These are phyloP conservation scores for Fusarium domesticum DNA, from an alignment of 2,329 filamentous ascomycete species.

Conservation along the genomic window DNA sequence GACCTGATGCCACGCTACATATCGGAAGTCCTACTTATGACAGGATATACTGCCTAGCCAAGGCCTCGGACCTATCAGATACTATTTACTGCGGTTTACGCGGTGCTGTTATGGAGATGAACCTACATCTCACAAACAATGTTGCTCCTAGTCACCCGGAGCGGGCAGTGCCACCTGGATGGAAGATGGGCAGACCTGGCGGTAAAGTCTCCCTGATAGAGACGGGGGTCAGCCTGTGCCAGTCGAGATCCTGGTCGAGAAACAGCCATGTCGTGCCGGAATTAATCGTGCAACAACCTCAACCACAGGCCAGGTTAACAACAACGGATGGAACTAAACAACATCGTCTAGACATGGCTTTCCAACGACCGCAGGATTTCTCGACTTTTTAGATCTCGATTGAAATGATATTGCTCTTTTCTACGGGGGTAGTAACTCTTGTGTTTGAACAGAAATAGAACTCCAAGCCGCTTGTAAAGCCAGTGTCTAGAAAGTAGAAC, in stretches of 20 bases:
- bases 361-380: conserved; percentile 19
- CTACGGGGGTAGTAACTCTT: not conserved
- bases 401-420: no score
- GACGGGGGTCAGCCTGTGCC: conserved; percentile 31
- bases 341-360: conserved; percentile 22
- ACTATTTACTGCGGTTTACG: conserved; percentile 50
- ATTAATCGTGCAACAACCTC: conserved; percentile 20
- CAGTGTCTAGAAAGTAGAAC: conserved; percentile 6
- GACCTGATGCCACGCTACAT: conserved; percentile 49
- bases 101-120: conserved; percentile 46
- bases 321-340: conserved; percentile 11
- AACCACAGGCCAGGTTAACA: conserved; percentile 2
- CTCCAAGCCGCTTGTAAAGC: not conserved
- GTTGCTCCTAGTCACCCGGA: not conserved
- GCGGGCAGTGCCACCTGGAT: conserved; percentile 23
- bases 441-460: conserved; percentile 6
- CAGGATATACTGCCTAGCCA: conserved; percentile 46
- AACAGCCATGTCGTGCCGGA: conserved; percentile 25
- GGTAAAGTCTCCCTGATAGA: conserved; percentile 31
- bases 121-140: conserved; percentile 29
- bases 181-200: conserved; percentile 20
- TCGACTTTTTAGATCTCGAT: not conserved
- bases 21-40: conserved; percentile 36
- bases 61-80: conserved; percentile 44
- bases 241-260: conserved; percentile 18